Base-by-base conservation (phyloP, 2,329 filamentous ascomycete genomes). In the Arachnopeziza araneosa region DNA sequence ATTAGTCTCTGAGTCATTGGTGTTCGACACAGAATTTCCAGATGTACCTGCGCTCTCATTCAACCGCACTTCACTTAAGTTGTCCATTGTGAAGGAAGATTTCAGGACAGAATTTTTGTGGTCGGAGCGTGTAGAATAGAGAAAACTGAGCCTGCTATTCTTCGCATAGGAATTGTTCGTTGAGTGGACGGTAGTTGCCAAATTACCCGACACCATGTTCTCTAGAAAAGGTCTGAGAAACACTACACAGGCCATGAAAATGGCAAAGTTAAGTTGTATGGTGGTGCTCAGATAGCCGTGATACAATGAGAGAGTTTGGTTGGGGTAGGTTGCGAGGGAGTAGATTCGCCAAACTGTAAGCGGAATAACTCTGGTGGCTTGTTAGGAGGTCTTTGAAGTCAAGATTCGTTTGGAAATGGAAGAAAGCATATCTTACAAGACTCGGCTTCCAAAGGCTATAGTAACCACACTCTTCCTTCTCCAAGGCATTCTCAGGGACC, bases 401-500 rank as follows among this genome's bases (percentile, higher is more conserved):
- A 58, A 26, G n/a, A 50, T 36, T n/a, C 57, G 14, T 26, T 52
- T 26, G 2, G 9, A 19, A 51, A 36, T n/a, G n/a, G 12, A 24
- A 19, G 26, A 22, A 52, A 55, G 24, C 17, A 24, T 26, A 30
- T 66, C 75, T 68, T 64, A 77, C 75, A 72, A 67, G 12, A 76
- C 36, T 54, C 66, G 59, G n/a, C 61, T 63, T 24, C 63, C 63
- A 56, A 68, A 68, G 21, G 61, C 55, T 10, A 60, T 50, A 24
- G 65, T 56, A 14, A 67, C 65, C 10, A 67, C 44, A 14, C 44
- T 50, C 50, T 66, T 68, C 24, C 76, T 75, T 58, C 73, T 73
- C 2, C 66, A 62, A 5, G 71, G 73, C 63, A 80, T 69, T 52
- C 78, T 75, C 19, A 81, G 67, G 52, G 73, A 72, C 78, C 78